Base-by-base conservation (phyloP, 495 filamentous ascomycete species). In the Rhypophila decipiens region DNA sequence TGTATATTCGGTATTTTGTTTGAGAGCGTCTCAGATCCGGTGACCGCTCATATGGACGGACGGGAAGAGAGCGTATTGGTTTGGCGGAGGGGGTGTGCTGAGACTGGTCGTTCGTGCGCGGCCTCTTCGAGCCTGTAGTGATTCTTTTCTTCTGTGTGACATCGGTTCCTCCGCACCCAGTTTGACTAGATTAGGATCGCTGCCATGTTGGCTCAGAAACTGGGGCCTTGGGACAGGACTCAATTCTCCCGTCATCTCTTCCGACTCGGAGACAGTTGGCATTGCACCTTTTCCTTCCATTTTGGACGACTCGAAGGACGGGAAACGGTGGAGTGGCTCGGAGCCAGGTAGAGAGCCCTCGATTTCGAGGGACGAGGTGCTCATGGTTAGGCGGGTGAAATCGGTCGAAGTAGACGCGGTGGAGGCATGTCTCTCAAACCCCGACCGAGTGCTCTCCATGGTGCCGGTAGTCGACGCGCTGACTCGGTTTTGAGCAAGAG, bases 401-500 rank as follows among this genome's bases (percentile, higher is more conserved):
- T 67, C 67, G 1, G 70, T 71, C 21, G 64, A 65, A 3, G 61
- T 63, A 12, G 70, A 74, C 3, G 63, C 57, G 1, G 65, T 63
- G 21, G 72, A 75, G 36, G 61, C 58, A 52, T 75, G 70, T 23
- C 70, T 69, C 42, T 69, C 69, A 29, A 65, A 70, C 5, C 50
- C 51, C 1, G 57, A 58, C 31, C 44, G 52, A 31, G 5, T 44
- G 55, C 57, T 63, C 12, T 60, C 58, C 19, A 58, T 36, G 11
- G 66, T 72, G 33, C 55, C 56, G 4, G 66, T 72, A n/a, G 68
- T 73, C n/a, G 69, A 73, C 18, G 68, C 68, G 48, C 67, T 70
- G 13, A 64, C 63, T 3, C 69, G 67, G 13, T 61, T 52, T 33
- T 60, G 57, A 5, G 47, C 50, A 18, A 55, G 51, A 10, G 56